Evolutionary conservation across 768 basidiomycete genomes (phyloP), one percentile per base, ranked within the genome.

Genomic region (Lanmaoa rubissima): DNA sequence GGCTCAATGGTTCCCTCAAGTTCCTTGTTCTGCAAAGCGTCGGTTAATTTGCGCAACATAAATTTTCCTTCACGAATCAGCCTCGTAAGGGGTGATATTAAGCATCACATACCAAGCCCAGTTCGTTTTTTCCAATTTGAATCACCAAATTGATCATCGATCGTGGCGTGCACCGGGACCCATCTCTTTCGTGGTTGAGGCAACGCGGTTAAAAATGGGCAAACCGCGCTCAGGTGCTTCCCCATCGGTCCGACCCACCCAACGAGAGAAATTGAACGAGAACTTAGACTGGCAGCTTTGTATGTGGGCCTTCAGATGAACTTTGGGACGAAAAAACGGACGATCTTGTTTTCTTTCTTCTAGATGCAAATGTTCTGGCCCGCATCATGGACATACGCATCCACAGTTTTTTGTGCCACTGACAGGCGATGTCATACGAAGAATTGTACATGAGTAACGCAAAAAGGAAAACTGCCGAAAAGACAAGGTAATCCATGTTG

Each of bases 91-190:
- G n/a, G n/a, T n/a, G n/a, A n/a, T n/a, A n/a, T n/a, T n/a, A n/a
- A n/a, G 26, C 17, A 11, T 24, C 11, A 5, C 26, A 28, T 53
- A 53, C 44, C 35, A 5, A 53, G 1, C 1, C 0, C 26, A 3
- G 14, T 21, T 6, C n/a, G 4, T 5, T 53, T 55, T 17, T 55
- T 50, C 54, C 54, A 51, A 24, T 54, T 49, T 4, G 32, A 54
- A 41, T 54, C 39, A 1, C 53, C 46, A 10, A 49, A 54, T 1
- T 48, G 50, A 14, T 51, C 31, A 1, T 51, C 40, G 38, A 26
- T 26, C 26, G 5, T 5, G 26, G 26, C 26, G 26, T 2, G 26
- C 26, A 26, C 26, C 26, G 26, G 26, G 5, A 3, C 26, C 26
- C 26, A 26, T 26, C 5, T 26, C 26, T 26, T 26, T 26, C 7